Evolutionary conservation across 495 filamentous ascomycete genomes (phyloP).

Genomic region (Penicillium canariense): DNA sequence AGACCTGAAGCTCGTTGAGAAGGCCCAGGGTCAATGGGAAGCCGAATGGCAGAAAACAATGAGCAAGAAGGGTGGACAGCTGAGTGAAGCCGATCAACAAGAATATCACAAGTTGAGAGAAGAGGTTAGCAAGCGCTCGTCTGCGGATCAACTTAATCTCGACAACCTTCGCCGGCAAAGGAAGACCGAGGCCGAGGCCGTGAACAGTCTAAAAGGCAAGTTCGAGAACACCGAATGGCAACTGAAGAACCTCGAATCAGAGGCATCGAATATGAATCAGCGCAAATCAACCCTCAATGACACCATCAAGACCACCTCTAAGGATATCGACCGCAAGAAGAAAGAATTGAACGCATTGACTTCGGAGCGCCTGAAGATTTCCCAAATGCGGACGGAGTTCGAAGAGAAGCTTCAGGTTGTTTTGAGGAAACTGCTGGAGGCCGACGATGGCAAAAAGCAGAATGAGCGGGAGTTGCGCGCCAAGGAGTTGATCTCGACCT

Average conservation of each 20-base stretch:
- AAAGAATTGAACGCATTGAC: constrained; percentile 81
- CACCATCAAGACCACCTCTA: constrained; percentile 61
- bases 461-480: constrained; percentile 73
- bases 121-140: constrained; percentile 82
- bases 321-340: constrained; percentile 85
- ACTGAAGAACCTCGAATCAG: constrained; percentile 67
- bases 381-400: constrained; percentile 78
- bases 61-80: constrained; percentile 79
- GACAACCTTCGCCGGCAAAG: constrained; percentile 80
- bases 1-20: constrained; percentile 78
- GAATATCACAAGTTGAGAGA: constrained; percentile 84
- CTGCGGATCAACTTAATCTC: constrained; percentile 76
- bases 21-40: constrained; percentile 87
- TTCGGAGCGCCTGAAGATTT: constrained; percentile 76
- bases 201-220: constrained; percentile 81
- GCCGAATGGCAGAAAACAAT: constrained; percentile 77
- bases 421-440: constrained; percentile 73
- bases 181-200: constrained; percentile 85
- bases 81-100: constrained; percentile 82
- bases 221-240: constrained; percentile 75
- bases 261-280: constrained; percentile 66
- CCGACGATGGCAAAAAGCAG: constrained; percentile 78
- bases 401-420: constrained; percentile 88
- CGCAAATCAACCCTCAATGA: constrained; percentile 59
- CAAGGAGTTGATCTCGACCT: constrained; percentile 73